A percentile compares a stretch with the other conserved stretches of the same genome.
Evolutionary conservation across 768 basidiomycete genomes (phyloP).

Genomic region (Lactarius hatsudake): DNA sequence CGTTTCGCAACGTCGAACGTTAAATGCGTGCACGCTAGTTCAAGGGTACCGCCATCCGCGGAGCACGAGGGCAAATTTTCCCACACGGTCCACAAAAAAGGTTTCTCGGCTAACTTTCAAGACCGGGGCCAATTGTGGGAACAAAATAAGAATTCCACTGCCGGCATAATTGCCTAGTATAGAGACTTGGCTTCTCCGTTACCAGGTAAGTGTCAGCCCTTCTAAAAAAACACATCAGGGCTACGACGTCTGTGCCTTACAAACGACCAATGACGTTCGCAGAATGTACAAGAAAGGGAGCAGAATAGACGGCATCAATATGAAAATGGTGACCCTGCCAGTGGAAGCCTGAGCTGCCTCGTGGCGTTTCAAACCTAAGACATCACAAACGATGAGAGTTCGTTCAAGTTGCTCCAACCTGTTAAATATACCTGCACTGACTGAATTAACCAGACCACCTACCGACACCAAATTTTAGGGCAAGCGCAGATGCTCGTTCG

Average conservation of each 20-base stretch:
- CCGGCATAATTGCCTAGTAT: constrained; percentile 5
- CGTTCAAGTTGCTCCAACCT: background rate
- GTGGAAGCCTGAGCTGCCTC: background rate
- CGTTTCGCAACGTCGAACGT: background rate
- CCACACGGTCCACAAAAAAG: constrained; percentile 1
- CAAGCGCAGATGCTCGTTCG: background rate
- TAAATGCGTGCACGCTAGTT: background rate
- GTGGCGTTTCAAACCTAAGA: background rate
- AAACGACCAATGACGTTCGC: background rate
- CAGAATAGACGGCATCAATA: background rate
- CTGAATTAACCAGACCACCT: background rate
- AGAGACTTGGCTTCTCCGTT: background rate
- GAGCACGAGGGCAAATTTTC: constrained; percentile 2
- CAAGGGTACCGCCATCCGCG: constrained; percentile 7
- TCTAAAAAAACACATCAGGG: background rate
- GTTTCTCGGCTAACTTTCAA: constrained; percentile 35
- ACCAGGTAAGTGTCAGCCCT: background rate
- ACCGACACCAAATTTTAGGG: background rate
- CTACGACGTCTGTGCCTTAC: background rate
- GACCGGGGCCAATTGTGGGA: background rate
- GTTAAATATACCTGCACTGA: background rate
- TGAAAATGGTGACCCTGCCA: background rate
- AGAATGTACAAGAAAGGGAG: background rate
- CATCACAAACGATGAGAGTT: background rate
- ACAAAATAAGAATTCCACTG: background rate